Evolutionary conservation across 2,329 filamentous ascomycete species (phyloP).

Genomic region (Penicillium sp.): DNA sequence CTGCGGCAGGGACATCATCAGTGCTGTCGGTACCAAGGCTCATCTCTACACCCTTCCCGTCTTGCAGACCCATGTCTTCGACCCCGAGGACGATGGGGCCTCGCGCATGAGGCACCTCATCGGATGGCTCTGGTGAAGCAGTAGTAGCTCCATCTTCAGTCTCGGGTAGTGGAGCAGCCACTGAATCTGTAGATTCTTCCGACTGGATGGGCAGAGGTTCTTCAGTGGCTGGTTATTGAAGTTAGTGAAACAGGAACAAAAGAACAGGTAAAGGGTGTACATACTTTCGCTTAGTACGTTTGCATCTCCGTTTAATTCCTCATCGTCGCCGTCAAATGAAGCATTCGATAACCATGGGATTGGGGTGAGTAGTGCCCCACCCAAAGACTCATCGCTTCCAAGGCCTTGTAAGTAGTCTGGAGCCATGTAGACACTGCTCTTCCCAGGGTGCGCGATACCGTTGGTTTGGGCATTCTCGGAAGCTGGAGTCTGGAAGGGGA

Average conservation of each 20-base stretch:
- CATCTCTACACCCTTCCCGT: conserved; percentile 49
- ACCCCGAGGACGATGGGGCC: conserved; percentile 84
- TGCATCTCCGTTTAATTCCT: conserved; percentile 20
- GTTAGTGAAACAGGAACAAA: conserved; percentile 3
- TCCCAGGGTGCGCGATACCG: conserved; percentile 48
- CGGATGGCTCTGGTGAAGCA: conserved; percentile 54
- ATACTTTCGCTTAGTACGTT: conserved; percentile 23
- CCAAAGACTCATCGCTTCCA: conserved; percentile 84
- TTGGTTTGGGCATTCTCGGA: conserved; percentile 48
- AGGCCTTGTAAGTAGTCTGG: conserved; percentile 47
- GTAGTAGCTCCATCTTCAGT: conserved; percentile 21
- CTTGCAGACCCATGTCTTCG: conserved; percentile 80
- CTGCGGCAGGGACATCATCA: conserved; percentile 7
- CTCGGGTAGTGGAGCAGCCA: neutral
- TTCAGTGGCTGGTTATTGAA: neutral
- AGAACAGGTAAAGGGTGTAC: neutral
- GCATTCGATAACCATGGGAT: conserved; percentile 77
- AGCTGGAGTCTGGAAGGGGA: conserved; percentile 64
- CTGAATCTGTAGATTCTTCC: conserved; percentile 5
- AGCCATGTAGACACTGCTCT: conserved; percentile 36
- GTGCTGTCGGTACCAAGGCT: conserved; percentile 28
- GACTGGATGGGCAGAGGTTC: conserved; percentile 7
- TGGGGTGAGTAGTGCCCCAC: conserved; percentile 86
- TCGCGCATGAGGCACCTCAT: conserved; percentile 72
- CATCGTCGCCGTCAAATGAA: conserved; percentile 29